phyloP scores from a whole-genome alignment of 108 stramenopile genomes.

The Nannochloropsis gaditana region DNA sequence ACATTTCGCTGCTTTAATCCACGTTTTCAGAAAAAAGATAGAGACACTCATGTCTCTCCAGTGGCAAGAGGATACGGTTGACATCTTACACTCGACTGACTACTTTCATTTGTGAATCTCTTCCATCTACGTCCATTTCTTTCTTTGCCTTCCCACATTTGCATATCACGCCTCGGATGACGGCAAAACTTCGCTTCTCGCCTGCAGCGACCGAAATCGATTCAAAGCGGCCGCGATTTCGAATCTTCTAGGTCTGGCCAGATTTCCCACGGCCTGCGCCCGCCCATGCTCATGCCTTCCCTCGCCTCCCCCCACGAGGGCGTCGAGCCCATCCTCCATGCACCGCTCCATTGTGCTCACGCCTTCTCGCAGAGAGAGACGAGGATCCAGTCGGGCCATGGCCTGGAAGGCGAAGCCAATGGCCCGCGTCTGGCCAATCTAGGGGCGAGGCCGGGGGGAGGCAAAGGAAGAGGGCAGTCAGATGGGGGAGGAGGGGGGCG shows the following conservation, averaged over 20 bases:
- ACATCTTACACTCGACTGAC: too few species aligned
- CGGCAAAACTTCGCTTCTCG: not conserved
- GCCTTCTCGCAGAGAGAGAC: not conserved
- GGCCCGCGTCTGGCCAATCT: slow-evolving; percentile 48
- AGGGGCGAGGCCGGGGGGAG: not conserved
- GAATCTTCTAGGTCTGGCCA: slow-evolving; percentile 50
- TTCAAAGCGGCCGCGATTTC: slow-evolving; percentile 51
- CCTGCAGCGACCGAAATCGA: slow-evolving; percentile 36
- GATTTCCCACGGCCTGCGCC: slow-evolving; percentile 33
- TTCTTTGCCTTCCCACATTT: not conserved
- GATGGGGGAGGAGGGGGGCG: not conserved
- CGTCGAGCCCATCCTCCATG: not conserved
- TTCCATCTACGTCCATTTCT: not conserved
- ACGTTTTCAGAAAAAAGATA: too few species aligned
- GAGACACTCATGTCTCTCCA: too few species aligned
- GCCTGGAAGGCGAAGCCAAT: slow-evolving; percentile 38
- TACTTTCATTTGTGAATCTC: not conserved
- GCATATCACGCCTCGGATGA: not conserved
- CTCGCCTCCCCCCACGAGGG: slow-evolving; percentile 25
- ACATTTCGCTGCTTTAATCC: too few species aligned
- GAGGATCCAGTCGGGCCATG: slow-evolving; percentile 23
- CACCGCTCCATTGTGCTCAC: not conserved
- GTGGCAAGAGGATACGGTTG: too few species aligned
- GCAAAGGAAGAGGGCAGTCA: not conserved
- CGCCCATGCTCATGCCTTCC: slow-evolving; percentile 39